Conservation (phyloP, 345 rosid species). For the Gossypium herbaceum region DNA sequence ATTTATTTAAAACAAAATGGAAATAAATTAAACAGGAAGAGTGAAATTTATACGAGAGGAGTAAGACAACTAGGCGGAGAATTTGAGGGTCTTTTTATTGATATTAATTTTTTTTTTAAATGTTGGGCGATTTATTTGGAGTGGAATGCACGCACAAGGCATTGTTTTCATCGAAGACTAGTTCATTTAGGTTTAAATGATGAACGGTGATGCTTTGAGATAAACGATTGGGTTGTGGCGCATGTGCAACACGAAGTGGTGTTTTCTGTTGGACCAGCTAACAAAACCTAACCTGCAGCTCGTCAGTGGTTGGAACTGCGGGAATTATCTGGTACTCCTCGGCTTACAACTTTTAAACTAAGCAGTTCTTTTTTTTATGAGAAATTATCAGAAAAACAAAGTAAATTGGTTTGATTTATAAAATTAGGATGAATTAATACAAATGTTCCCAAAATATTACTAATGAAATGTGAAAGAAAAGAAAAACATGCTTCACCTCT, state of each 20-base stretch:
- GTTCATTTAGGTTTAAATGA: background rate
- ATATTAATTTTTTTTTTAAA: background rate
- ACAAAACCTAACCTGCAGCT: slow-evolving; percentile 11
- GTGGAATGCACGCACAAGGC: slow-evolving; percentile 7
- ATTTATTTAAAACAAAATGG: slow-evolving; percentile 7
- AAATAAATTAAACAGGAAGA: background rate
- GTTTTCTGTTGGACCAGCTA: background rate
- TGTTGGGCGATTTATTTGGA: background rate
- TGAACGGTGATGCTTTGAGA: background rate
- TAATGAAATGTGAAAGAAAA: no score
- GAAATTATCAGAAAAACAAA: no score
- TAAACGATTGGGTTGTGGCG: background rate
- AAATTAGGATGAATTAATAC: no score
- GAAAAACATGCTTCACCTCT: no score
- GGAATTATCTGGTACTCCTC: background rate
- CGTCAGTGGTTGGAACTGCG: background rate
- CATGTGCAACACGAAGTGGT: background rate
- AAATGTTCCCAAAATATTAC: no score
- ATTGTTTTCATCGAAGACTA: slow-evolving; percentile 25
- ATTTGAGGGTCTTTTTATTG: slow-evolving; percentile 21
- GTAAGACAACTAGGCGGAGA: slow-evolving; percentile 42
- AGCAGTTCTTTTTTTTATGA: no score
- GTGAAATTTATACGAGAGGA: slow-evolving; percentile 18
- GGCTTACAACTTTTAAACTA: background rate
- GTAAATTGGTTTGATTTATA: no score